phyloP scores from a whole-genome alignment of 1,139 yeast genomes.

The Hansenula sp. region DNA sequence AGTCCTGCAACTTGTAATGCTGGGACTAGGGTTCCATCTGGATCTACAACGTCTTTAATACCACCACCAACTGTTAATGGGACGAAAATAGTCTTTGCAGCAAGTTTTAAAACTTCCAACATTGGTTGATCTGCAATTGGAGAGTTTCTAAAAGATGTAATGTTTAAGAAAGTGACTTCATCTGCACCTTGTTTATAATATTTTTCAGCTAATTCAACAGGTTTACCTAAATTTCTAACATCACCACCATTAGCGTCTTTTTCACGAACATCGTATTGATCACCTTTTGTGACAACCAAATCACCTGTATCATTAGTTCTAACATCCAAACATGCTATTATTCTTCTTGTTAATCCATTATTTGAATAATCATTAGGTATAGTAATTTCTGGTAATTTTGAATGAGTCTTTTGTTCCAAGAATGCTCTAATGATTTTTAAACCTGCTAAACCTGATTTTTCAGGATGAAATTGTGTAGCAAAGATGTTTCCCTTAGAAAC shows the following conservation, averaged over 20 bases:
- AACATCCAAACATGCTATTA: conserved; percentile 96
- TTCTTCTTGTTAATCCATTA: conserved; percentile 79
- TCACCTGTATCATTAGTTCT: conserved; percentile 92
- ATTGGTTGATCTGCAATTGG: conserved; percentile 91
- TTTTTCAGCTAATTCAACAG: conserved; percentile 86
- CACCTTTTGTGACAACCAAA: conserved; percentile 95
- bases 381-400: conserved; percentile 21
- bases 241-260: conserved; percentile 42
- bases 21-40: conserved; percentile 68
- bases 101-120: conserved; percentile 77
- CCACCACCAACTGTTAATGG: conserved; percentile 99
- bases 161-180: conserved; percentile 89
- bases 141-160: conserved; percentile 91
- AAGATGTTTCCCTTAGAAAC: conserved; percentile 69
- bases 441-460: conserved; percentile 91
- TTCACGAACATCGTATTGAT: conserved; percentile 94
- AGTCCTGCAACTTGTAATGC: conserved; percentile 88
- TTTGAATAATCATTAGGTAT: conserved; percentile 41
- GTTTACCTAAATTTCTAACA: conserved; percentile 92
- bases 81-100: conserved; percentile 89
- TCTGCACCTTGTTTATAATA: conserved; percentile 95
- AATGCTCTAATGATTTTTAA: conserved; percentile 69
- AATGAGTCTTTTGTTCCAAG: conserved; percentile 44
- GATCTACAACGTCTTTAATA: conserved; percentile 83
- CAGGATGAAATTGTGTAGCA: conserved; percentile 98